Percentiles rank a stretch among this genome's conserved stretches.
phyloP scores from a whole-genome alignment of 495 filamentous ascomycete genomes.

The Echria macrotheca region DNA sequence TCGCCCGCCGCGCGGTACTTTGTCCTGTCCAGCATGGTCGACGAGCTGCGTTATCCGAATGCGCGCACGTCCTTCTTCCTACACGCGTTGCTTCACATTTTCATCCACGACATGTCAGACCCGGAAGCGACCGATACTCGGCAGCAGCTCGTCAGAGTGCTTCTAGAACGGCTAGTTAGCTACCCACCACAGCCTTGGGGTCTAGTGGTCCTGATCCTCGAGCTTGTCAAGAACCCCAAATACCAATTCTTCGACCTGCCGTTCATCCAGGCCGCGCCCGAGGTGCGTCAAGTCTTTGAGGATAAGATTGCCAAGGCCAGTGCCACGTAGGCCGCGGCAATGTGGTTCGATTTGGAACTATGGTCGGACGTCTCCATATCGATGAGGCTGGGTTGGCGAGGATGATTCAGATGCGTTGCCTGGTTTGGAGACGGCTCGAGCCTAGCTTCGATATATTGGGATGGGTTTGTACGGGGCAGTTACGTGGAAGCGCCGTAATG shows the following conservation, averaged over 20 bases:
- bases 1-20: slow-evolving; percentile 78
- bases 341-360: neutral
- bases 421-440: too few relatives aligned
- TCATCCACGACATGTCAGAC: slow-evolving; percentile 71
- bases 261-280: slow-evolving; percentile 81
- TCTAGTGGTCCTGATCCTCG: slow-evolving; percentile 80
- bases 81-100: slow-evolving; percentile 79
- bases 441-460: too few relatives aligned
- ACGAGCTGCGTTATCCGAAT: slow-evolving; percentile 87
- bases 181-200: slow-evolving; percentile 97
- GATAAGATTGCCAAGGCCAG: slow-evolving; percentile 8
- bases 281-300: slow-evolving; percentile 49
- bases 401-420: too few relatives aligned
- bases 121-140: slow-evolving; percentile 76
- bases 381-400: too few relatives aligned
- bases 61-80: slow-evolving; percentile 90
- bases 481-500: too few relatives aligned
- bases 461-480: too few relatives aligned
- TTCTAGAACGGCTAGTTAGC: slow-evolving; percentile 81
- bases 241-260: slow-evolving; percentile 88
- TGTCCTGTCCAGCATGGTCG: slow-evolving; percentile 75
- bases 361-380: too few relatives aligned
- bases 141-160: slow-evolving; percentile 80
- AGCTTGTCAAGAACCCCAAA: slow-evolving; percentile 83
- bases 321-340: slow-evolving; percentile 1